Evolutionary conservation across 2,329 filamentous ascomycete species (phyloP).

Genomic region (Botrytis medusae): DNA sequence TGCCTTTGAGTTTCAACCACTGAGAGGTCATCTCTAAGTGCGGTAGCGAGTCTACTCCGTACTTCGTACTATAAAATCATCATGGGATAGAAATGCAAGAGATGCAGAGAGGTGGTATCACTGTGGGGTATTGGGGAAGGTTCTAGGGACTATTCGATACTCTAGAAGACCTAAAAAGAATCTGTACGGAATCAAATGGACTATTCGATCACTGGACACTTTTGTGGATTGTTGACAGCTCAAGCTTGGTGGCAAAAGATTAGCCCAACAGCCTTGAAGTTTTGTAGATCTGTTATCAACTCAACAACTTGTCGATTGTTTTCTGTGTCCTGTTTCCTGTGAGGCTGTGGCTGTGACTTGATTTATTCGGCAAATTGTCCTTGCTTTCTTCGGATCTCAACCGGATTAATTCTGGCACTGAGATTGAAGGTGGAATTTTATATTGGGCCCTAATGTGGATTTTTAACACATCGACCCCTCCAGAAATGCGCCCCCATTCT

Average conservation of each 20-base stretch:
- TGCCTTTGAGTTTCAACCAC: background rate
- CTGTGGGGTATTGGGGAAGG: conserved; percentile 17
- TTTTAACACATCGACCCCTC: background rate
- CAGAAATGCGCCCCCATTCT: conserved; percentile 9
- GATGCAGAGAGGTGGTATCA: conserved; percentile 1
- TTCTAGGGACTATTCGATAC: conserved; percentile 5
- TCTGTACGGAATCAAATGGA: conserved; percentile 5
- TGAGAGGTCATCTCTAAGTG: conserved; percentile 2
- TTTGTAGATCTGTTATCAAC: conserved; percentile 8
- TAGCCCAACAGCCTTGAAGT: background rate
- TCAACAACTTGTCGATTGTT: too few species aligned
- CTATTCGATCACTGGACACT: conserved; percentile 2
- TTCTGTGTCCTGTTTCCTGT: background rate
- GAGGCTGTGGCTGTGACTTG: background rate
- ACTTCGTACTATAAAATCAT: background rate
- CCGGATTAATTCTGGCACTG: conserved; percentile 9
- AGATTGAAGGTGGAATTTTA: background rate
- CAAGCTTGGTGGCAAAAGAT: conserved; percentile 12
- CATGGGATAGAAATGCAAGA: conserved; percentile 5
- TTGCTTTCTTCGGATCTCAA: conserved; percentile 7
- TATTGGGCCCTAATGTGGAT: conserved; percentile 1
- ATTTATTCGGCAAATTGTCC: background rate
- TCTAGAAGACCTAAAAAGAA: background rate
- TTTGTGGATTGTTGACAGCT: conserved; percentile 8
- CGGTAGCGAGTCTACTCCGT: background rate